Evolutionary conservation across 441 rosid species (phyloP), one percentile per base, ranked within the genome.

Genomic region (Pelargonium fulgidum): DNA sequence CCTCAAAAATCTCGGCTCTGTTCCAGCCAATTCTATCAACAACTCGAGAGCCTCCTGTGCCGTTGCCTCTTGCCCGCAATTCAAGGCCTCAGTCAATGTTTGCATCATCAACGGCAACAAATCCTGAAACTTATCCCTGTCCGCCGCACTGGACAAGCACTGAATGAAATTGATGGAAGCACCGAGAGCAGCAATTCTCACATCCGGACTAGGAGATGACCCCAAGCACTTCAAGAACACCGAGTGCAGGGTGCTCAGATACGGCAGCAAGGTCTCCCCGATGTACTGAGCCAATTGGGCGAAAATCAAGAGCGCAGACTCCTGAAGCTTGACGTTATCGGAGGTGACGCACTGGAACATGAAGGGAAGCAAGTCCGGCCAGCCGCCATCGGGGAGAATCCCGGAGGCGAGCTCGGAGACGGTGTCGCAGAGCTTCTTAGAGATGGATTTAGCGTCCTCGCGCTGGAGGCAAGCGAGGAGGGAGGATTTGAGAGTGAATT

Each of bases 21-120:
- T 70, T 7, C 83, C 86, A 9, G 84, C 86, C 73, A 83, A 62
- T 47, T 83, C 86, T 20, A 83, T 79, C 44, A 81, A 70, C 67
- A 83, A 70, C 73, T 83, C 86, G 39, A 83, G 64, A 1, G 83
- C 86, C 72, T 83, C 86, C 74, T 83, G 86, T 0, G 86, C 86
- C 0, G 84, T 75, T 1, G 79, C 79, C 72, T 83, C 86, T 13
- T 75, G 75, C n/a, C 86, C 83, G 3, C 75, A 68, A 65, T 83
- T 83, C 81, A 83, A 75, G 0, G 86, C 86, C 76, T 83, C 86
- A 0, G 80, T 71, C 78, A 83, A 70, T 0, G 84, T 81, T 68
- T 73, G 79, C 75, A 83, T 81, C 84, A 83, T 83, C 75, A 75
- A 67, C 2, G 86, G 83, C 72, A 83, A 70, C 69, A 83, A 77